Conservation (phyloP, 495 filamentous ascomycete genomes). For the Trichoderma gamsii region DNA sequence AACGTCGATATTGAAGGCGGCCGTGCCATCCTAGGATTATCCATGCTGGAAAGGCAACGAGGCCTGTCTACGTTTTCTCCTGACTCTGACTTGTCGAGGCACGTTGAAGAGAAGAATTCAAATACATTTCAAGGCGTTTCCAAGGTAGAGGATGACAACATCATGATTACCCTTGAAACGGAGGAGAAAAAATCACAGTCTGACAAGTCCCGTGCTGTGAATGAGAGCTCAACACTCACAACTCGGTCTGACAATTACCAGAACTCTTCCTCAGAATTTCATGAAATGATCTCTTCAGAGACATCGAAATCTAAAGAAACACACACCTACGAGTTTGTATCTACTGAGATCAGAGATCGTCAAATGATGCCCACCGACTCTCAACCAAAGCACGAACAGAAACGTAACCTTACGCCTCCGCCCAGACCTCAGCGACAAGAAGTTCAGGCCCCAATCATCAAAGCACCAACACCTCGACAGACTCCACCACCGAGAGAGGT, state of each 20-base stretch:
- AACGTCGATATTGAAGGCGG: background rate
- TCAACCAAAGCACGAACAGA: background rate
- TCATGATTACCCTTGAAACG: background rate
- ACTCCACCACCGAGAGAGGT: conserved; percentile 5
- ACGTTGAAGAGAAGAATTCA: background rate
- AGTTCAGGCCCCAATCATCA: background rate
- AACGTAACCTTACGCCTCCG: background rate
- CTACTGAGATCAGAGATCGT: background rate
- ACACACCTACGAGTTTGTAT: background rate
- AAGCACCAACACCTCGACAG: conserved; percentile 9
- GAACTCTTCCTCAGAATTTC: background rate
- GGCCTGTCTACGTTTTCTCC: background rate
- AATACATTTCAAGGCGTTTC: background rate
- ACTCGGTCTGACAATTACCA: background rate
- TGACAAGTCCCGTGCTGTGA: background rate
- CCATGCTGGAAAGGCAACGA: background rate
- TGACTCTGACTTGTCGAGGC: background rate
- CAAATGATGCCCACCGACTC: background rate
- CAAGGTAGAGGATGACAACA: background rate
- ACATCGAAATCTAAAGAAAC: background rate
- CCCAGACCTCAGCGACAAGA: background rate
- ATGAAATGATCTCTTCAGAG: background rate
- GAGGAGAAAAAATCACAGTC: background rate
- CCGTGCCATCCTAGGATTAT: background rate
- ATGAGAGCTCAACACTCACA: background rate